Evolutionary conservation across 352 stramenopile species (phyloP).

Genomic region (Globisporangium recalcitrans): DNA sequence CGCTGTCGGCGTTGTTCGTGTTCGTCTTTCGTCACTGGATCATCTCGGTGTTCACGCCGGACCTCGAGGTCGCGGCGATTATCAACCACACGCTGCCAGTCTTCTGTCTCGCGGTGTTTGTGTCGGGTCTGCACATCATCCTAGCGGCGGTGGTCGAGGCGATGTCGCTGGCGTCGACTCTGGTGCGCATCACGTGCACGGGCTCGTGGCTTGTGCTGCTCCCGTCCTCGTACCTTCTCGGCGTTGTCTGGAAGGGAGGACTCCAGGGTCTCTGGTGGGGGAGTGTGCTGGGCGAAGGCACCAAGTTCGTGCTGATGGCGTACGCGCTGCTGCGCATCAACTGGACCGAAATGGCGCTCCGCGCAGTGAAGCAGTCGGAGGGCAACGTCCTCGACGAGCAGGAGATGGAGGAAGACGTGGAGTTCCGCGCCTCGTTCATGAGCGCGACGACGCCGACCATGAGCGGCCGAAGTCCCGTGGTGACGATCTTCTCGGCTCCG

Average conservation of each 20-base stretch:
- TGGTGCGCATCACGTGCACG: conserved; percentile 62
- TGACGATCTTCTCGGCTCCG: conserved; percentile 55
- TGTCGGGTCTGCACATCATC: conserved; percentile 76
- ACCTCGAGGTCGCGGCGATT: conserved; percentile 37
- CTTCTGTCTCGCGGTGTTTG: conserved; percentile 66
- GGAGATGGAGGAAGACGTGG: conserved; percentile 62
- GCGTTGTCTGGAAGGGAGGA: conserved; percentile 41
- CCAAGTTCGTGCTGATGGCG: conserved; percentile 69
- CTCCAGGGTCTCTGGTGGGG: conserved; percentile 73
- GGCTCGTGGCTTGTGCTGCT: conserved; percentile 74
- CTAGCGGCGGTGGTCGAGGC: conserved; percentile 71
- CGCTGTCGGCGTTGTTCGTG: conserved; percentile 44
- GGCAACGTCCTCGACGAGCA: conserved; percentile 39
- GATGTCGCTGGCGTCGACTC: conserved; percentile 68
- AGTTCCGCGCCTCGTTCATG: conserved; percentile 51
- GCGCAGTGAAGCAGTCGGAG: conserved; percentile 61
- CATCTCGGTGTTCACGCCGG: conserved; percentile 62
- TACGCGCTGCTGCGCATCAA: conserved; percentile 54
- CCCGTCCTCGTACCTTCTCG: conserved; percentile 51
- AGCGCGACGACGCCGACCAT: conserved; percentile 57
- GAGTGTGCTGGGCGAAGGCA: conserved; percentile 58
- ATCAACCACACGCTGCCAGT: conserved; percentile 59
- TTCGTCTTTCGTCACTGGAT: conserved; percentile 45
- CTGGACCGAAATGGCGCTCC: conserved; percentile 61
- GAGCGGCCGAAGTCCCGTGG: conserved; percentile 45